phyloP scores from a whole-genome alignment of 2,329 filamentous ascomycete genomes.

The Neurospora crassa region DNA sequence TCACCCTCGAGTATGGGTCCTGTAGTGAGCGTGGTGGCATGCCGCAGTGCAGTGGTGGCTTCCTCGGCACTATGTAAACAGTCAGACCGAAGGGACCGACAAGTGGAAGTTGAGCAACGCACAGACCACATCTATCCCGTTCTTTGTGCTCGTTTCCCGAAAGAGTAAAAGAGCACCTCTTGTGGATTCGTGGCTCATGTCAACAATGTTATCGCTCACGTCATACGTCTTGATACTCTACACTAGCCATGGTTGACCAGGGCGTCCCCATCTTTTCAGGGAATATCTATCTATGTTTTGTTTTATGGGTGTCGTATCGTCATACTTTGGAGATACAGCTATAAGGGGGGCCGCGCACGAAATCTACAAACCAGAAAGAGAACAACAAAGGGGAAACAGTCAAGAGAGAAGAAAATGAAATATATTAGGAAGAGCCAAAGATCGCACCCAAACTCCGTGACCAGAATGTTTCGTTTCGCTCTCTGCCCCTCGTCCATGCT shows the following conservation, averaged over 20 bases:
- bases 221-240: not conserved
- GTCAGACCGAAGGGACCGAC: not conserved
- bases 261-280: not conserved
- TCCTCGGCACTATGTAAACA: not conserved
- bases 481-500: constrained; percentile 3
- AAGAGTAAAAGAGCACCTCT: not conserved
- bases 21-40: no score
- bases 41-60: not conserved
- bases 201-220: not conserved
- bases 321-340: not conserved
- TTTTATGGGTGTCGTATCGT: not conserved
- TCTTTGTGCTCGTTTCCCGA: not conserved
- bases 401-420: not conserved
- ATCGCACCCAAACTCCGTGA: constrained; percentile 15
- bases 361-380: not conserved
- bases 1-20: no score
- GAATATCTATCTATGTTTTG: not conserved
- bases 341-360: not conserved
- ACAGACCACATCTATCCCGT: not conserved
- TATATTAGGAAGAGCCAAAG: constrained; percentile 8
- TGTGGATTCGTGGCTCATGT: not conserved
- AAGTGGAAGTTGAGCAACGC: not conserved
- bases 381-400: not conserved
- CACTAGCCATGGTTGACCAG: not conserved
- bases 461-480: constrained; percentile 11